Conservation (phyloP, 805 yeast species). For the Pichia phayaonensis region DNA sequence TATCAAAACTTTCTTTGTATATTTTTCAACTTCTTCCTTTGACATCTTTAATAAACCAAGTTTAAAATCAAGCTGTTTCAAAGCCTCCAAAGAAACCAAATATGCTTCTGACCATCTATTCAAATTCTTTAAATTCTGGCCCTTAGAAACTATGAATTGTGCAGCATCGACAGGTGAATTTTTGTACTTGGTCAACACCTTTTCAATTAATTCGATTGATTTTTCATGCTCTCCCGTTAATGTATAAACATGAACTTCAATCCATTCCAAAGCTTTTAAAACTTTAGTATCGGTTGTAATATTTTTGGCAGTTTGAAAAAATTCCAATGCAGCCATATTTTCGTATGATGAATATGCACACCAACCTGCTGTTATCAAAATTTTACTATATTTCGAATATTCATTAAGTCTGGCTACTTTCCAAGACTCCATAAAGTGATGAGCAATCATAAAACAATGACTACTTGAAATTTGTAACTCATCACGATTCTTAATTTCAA, state of each 20-base stretch:
- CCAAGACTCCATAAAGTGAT: slow-evolving; percentile 32
- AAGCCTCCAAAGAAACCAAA: slow-evolving; percentile 28
- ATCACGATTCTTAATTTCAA: slow-evolving; percentile 2
- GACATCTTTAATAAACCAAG: not conserved
- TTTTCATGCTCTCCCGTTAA: slow-evolving; percentile 27
- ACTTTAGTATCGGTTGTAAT: slow-evolving; percentile 20
- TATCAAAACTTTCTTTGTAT: slow-evolving; percentile 18
- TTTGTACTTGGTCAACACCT: slow-evolving; percentile 26
- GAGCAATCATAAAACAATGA: slow-evolving; percentile 32
- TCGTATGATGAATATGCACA: slow-evolving; percentile 38
- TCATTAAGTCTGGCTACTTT: slow-evolving; percentile 32
- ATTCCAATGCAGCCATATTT: slow-evolving; percentile 33
- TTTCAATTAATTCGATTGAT: slow-evolving; percentile 31
- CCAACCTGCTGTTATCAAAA: slow-evolving; percentile 37
- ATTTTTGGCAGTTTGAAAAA: slow-evolving; percentile 30
- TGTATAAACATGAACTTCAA: slow-evolving; percentile 29
- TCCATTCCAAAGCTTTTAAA: slow-evolving; percentile 22
- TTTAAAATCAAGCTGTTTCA: slow-evolving; percentile 30
- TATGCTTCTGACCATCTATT: slow-evolving; percentile 29
- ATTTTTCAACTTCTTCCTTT: slow-evolving; percentile 9
- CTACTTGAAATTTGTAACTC: not conserved
- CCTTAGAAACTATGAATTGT: slow-evolving; percentile 30
- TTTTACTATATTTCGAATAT: slow-evolving; percentile 27
- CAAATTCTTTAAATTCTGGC: slow-evolving; percentile 30
- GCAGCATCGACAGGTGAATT: slow-evolving; percentile 27